Conservation (phyloP, 2,329 filamentous ascomycete species). For the Tolypocladium pustulatum region DNA sequence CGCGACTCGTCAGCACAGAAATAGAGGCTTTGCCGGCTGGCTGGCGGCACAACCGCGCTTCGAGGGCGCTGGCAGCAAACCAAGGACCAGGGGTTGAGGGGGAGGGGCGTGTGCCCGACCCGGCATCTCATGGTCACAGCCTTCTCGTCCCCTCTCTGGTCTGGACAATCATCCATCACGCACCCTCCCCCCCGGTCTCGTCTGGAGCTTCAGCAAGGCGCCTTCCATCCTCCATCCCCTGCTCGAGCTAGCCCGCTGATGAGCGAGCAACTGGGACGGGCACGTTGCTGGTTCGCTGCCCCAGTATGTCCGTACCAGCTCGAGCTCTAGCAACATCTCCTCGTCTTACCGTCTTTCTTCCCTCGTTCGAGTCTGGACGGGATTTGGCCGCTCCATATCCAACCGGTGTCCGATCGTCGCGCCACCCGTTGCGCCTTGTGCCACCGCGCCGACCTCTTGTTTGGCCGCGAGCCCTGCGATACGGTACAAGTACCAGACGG, state of each 20-base stretch:
- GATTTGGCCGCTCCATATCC: background rate
- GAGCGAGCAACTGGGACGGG: background rate
- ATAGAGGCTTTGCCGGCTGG: background rate
- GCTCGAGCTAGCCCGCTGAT: background rate
- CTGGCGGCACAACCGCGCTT: background rate
- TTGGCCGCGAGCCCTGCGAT: conserved; percentile 2
- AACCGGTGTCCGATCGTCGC: background rate
- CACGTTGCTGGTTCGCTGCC: background rate
- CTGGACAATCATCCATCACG: background rate
- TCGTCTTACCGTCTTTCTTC: background rate
- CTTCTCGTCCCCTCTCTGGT: background rate
- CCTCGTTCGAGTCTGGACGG: background rate
- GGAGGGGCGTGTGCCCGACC: background rate
- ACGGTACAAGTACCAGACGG: background rate
- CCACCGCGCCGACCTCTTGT: conserved; percentile 1
- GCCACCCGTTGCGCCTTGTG: conserved; percentile 3
- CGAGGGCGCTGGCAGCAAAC: background rate
- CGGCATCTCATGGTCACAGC: background rate
- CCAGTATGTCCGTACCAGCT: background rate
- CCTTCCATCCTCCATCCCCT: background rate
- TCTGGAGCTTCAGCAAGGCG: background rate
- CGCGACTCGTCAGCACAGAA: background rate
- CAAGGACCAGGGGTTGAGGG: background rate
- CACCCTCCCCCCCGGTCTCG: background rate
- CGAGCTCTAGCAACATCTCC: background rate